Base-by-base conservation (phyloP, 768 basidiomycete species). In the Suillus alpinus region DNA sequence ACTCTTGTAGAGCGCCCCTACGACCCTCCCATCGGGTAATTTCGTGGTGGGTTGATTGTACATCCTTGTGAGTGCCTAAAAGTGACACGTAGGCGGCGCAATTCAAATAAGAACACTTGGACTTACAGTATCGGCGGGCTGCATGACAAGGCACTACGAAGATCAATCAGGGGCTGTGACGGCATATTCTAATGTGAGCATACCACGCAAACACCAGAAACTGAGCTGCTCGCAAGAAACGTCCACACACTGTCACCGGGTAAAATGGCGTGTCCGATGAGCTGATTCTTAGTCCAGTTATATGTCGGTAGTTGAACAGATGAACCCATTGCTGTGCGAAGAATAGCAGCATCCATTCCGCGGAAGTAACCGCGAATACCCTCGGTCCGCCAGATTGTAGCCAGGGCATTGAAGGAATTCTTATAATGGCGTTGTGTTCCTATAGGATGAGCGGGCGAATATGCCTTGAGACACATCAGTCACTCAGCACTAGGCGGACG, bases 271-370 rank as follows among this genome's bases (percentile, higher is more conserved):
- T 83, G 78, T 43, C 81, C 78, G 6, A 89, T 83, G 49, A 99
- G 76, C 58, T 88, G 84, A 55, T 83, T 85, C 75, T 99, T 99
- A 34, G 94, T 92, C 74, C 92, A 91, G 66, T 94, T 95, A 73
- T 99, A 99, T 51, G 92, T 92, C 2, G 97, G 97, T 31, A 99
- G 76, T 85, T 99, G 97, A 8, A 95, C 94, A 44, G 92, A 94
- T 43, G 91, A 93, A 4, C 95, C 97, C 92, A 95, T 96, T 0
- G 93, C 88, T 13, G 97, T 98, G 59, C 97, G 83, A 57, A 99
- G 76, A 58, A 97, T 87, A 6, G 97, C 95, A 36, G 95, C 94
- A 67, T 95, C 95, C 39, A 98, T 89, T 34, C 97, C 96, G 59
- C 95, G 87, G 53, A 92, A 77, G 43, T 98, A 81, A 14, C 97